Conservation (phyloP, 2,329 filamentous ascomycete species). For the Ustilaginoidea virens region DNA sequence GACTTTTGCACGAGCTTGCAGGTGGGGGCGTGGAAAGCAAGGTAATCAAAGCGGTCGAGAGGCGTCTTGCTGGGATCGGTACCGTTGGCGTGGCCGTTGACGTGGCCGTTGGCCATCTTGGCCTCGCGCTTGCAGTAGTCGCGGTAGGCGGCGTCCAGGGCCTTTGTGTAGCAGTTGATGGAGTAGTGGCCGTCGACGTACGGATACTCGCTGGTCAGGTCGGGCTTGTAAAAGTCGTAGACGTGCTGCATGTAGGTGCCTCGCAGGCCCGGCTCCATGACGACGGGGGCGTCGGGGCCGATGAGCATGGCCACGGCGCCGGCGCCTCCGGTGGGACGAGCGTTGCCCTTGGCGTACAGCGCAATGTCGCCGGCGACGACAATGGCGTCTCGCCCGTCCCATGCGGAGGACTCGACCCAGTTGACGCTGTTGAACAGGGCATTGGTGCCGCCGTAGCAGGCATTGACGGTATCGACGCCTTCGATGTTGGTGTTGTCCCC, state of each 20-base stretch:
- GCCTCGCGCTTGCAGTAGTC: slow-evolving; percentile 64
- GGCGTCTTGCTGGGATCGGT: slow-evolving; percentile 37
- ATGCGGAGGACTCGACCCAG: slow-evolving; percentile 76
- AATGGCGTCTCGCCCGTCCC: slow-evolving; percentile 71
- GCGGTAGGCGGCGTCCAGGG: slow-evolving; percentile 67
- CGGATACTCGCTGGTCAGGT: slow-evolving; percentile 75
- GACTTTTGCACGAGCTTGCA: slow-evolving; percentile 83
- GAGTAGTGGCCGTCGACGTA: slow-evolving; percentile 77
- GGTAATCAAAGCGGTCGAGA: slow-evolving; percentile 70
- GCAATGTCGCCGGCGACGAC: slow-evolving; percentile 74
- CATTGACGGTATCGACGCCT: slow-evolving; percentile 71
- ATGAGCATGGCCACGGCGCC: slow-evolving; percentile 67
- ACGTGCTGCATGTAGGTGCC: slow-evolving; percentile 70
- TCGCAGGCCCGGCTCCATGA: slow-evolving; percentile 63
- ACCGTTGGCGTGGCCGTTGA: slow-evolving; percentile 35
- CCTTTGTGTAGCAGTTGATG: slow-evolving; percentile 65
- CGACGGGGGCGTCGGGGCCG: slow-evolving; percentile 62
- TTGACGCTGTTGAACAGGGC: slow-evolving; percentile 71
- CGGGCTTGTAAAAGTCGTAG: slow-evolving; percentile 86
- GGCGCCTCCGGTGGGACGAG: slow-evolving; percentile 67
- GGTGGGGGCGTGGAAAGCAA: slow-evolving; percentile 70
- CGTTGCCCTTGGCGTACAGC: slow-evolving; percentile 70
- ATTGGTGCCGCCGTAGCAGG: slow-evolving; percentile 77
- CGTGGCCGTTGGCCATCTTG: slow-evolving; percentile 35
- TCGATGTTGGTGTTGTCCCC: slow-evolving; percentile 73